Evolutionary conservation across 1,284 basidiomycete genomes (phyloP), one percentile per base, ranked within the genome.

Genomic region (Anthracocystis panici-leucophaei): DNA sequence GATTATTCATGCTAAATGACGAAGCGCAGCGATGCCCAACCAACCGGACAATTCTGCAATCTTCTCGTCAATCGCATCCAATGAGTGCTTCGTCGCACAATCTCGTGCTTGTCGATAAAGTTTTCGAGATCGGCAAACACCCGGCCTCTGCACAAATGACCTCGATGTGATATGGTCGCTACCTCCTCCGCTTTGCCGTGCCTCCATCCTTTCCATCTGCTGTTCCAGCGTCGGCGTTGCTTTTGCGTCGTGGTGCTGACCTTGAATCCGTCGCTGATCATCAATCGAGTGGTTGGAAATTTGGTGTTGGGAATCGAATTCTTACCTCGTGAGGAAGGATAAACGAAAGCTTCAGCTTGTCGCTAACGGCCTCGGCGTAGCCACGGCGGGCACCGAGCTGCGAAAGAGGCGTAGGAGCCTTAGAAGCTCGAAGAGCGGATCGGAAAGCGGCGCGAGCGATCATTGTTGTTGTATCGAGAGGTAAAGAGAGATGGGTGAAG

Each of bases 351-450:
- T 80, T 78, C 41, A 85, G 77, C 77, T 85, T 82, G 65, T 85
- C 83, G 50, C 75, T 77, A 31, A 82, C 82, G 33, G 82, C 83
- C 73, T 85, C 83, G 57, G 83, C 83, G 60, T 85, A 85, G 7
- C 82, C 80, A 71, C 83, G 79, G 41, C 77, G 80, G 31, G 80
- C 80, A 50, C 79, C 79, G 54, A 68, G 53, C 64, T 68, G 69
- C 35, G 59, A 52, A 18, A 76, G 65, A n/a, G 74, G 58, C 18
- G 46, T 48, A 20, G 72, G 56, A 45, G 72, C 63, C 65, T 68
- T 72, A 38, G 61, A 52, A 57, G 63, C 74, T 41, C 69, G 65
- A 27, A 76, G 69, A 54, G 65, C 62, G 35, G 63, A 65, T 65
- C 69, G 65, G 42, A 72, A n/a, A 41, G 74, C 68, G 42, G 65